phyloP scores from a whole-genome alignment of 2,329 filamentous ascomycete genomes.

The Fusarium sp. region DNA sequence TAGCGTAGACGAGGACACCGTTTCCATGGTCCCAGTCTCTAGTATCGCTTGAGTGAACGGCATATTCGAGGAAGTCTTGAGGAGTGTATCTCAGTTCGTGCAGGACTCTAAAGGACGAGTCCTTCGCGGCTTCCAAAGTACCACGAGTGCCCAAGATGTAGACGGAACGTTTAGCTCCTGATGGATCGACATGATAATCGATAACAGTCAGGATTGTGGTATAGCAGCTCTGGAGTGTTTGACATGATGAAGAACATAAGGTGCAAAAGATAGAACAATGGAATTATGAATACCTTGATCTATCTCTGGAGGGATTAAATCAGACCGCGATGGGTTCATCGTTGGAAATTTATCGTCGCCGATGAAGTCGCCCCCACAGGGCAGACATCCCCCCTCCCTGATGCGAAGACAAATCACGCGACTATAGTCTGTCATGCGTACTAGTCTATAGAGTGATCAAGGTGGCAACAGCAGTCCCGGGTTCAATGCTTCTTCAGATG shows the following conservation, averaged over 20 bases:
- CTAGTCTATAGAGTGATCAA: too few relatives aligned
- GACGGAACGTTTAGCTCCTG: neutral
- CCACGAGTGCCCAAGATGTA: neutral
- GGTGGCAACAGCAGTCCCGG: too few relatives aligned
- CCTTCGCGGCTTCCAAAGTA: neutral
- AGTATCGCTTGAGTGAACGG: neutral
- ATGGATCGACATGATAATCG: neutral
- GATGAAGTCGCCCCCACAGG: too few relatives aligned
- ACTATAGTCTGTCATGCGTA: too few relatives aligned
- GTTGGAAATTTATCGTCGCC: too few relatives aligned
- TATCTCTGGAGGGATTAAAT: too few relatives aligned
- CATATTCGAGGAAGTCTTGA: neutral
- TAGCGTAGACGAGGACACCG: neutral
- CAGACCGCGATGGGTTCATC: too few relatives aligned
- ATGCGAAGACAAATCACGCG: too few relatives aligned
- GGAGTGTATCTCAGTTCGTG: neutral
- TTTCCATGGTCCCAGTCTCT: neutral
- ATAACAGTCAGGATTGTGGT: neutral
- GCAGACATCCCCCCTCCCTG: too few relatives aligned
- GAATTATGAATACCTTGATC: too few relatives aligned
- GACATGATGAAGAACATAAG: neutral
- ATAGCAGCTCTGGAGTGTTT: neutral
- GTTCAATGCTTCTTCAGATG: too few relatives aligned
- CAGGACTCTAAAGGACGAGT: neutral
- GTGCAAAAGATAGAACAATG: rapidly evolving